Evolutionary conservation across 78 protist genomes (phyloP), one percentile per base, ranked within the genome.

Genomic region (Pelomyxa schiedti): DNA sequence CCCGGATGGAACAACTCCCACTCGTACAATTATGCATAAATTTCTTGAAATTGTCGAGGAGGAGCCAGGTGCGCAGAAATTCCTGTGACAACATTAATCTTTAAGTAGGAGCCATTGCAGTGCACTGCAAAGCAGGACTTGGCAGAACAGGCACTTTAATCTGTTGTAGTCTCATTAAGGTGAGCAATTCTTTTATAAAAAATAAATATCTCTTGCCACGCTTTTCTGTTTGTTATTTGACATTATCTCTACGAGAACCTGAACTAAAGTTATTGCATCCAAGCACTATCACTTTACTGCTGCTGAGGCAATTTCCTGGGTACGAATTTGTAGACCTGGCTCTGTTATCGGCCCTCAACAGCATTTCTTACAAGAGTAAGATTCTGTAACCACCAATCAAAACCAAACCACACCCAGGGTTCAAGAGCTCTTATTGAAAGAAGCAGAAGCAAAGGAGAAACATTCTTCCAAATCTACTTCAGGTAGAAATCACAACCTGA

Each of bases 261-360:
- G 7, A 32, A 5, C 39, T 7, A 36, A n/a, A 70, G 6, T 8
- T 8, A 70, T 0, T 29, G 0, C 5, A 30, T 32, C 1, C n/a
- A 30, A 81, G 75, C 84, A 87, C 74, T 75, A 78, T 39, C 37
- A 38, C 42, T 76, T 85, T 52, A 87, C 87, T 1, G 92, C 94
- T 36, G 24, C 29, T 8, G 92, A 87, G 66, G 75, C 78, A 9
- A 80, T 93, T n/a, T 92, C 77, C 0, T 93, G 87, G 83, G 1
- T 80, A 36, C 81, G 97, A 0, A 4, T 93, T 36, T 40, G 74
- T 38, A 76, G 97, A 3, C 97, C 97, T 0, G 97, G 97, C 1
- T 36, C 75, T 7, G 78, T 93, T 30, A 88, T 93, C 42, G 97
- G 97, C 6, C 94, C 87, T 4, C 97, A 93, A 78, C 97, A 93